Base-by-base conservation (phyloP, 495 filamentous ascomycete genomes). In the Aspergillus cristatus region DNA sequence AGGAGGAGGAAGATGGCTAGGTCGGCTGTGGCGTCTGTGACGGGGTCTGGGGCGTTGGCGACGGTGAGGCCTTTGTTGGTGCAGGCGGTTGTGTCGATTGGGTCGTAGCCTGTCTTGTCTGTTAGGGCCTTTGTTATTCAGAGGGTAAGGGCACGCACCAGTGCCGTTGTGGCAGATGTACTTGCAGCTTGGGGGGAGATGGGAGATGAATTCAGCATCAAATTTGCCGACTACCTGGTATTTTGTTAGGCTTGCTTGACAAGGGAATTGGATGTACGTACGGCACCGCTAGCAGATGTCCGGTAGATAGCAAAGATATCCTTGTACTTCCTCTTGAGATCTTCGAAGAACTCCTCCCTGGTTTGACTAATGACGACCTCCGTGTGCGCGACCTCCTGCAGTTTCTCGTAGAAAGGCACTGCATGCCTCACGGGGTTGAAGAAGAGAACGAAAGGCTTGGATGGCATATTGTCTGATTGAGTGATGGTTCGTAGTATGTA, bases 21-120 rank as follows among this genome's bases (percentile, higher is more conserved):
- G 13, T 30, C 28, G 28, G 28, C 28, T 3, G 28, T 30, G 11
- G 28, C 28, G 12, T 30, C 5, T 82, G 67, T 70, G 15, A 83
- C 77, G 2, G 76, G 73, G 0, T 66, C 70, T 16, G 79, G 81
- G 7, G 71, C 70, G 55, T 86, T 84, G 26, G 77, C 78, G 14
- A 86, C 76, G 8, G 53, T 58, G 40, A 86, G 75, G 20, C 54
- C 58, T 33, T 60, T 57, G 3, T 54, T 59, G 2, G 73, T 74
- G 57, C 78, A 82, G 14, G 72, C 71, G 28, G 62, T 48, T 28
- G 81, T 59, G 51, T 76, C 70, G 41, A 85, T 67, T 48, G 80
- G 75, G 57, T 84, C 81, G 54, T 84, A 84, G 15, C 81, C 20
- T 24, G 8, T 24, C 8, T 8, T 24, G 20, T 24, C 8, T 4